Evolutionary conservation across 129 eudicot species (phyloP).

Genomic region (Sambucus nigra): DNA sequence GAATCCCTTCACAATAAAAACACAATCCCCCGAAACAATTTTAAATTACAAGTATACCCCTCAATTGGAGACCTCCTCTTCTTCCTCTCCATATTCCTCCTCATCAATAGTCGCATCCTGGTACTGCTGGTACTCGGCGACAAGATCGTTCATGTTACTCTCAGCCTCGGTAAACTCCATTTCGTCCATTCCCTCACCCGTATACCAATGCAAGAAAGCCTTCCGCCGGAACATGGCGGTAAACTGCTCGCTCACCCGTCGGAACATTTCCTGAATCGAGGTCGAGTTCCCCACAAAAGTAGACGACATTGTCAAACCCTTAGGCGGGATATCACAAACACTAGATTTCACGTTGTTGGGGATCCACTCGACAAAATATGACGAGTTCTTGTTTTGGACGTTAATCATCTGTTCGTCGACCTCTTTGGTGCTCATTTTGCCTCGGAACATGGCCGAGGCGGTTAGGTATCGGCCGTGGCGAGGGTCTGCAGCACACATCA

Average conservation of each 20-base stretch:
- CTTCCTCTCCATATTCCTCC: conserved; percentile 14
- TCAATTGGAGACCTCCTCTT: conserved; percentile 11
- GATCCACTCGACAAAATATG: conserved; percentile 40
- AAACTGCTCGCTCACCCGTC: conserved; percentile 26
- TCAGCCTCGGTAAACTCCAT: conserved; percentile 20
- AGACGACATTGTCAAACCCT: conserved; percentile 32
- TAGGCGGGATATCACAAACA: conserved; percentile 36
- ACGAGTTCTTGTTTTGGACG: conserved; percentile 38
- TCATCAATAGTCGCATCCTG: conserved; percentile 19
- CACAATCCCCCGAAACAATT: background rate
- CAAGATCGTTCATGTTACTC: conserved; percentile 20
- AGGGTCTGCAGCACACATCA: conserved; percentile 44
- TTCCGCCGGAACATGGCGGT: conserved; percentile 18
- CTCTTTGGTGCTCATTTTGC: conserved; percentile 40
- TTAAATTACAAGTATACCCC: background rate
- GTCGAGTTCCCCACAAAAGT: conserved; percentile 34
- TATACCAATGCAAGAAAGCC: conserved; percentile 22
- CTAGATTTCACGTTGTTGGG: conserved; percentile 36
- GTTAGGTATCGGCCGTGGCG: conserved; percentile 36
- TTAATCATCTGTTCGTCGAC: conserved; percentile 39
- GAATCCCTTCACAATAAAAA: background rate
- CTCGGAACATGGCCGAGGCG: conserved; percentile 41
- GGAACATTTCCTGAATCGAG: conserved; percentile 34
- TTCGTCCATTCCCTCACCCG: conserved; percentile 20
- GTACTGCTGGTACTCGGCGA: conserved; percentile 19